These are phyloP conservation scores for Copromyces sp. DNA, from an alignment of 495 filamentous ascomycete genomes.

Conservation along the genomic window DNA sequence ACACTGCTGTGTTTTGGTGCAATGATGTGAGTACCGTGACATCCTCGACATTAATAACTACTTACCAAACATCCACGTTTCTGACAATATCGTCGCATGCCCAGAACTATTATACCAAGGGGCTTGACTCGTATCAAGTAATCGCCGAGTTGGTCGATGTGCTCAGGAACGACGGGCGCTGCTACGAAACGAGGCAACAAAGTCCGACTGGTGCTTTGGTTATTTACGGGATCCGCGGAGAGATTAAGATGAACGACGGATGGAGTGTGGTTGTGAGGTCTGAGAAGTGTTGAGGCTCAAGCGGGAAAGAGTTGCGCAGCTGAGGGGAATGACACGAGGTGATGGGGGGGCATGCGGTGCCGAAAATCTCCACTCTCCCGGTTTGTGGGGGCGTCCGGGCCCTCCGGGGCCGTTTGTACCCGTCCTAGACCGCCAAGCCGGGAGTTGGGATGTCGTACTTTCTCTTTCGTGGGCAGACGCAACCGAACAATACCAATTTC, in stretches of 20 bases:
- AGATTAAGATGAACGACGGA: background rate
- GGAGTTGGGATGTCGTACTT: background rate
- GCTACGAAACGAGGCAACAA: background rate
- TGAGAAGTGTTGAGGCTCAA: background rate
- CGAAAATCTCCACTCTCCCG: background rate
- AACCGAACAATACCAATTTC: background rate
- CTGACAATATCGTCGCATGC: background rate
- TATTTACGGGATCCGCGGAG: background rate
- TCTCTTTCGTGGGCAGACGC: background rate
- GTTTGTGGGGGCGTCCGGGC: background rate
- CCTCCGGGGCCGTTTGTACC: background rate
- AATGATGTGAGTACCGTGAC: background rate
- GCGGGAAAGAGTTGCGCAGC: background rate
- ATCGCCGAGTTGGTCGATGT: background rate
- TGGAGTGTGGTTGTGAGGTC: background rate
- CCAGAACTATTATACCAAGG: background rate
- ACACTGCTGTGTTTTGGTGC: background rate
- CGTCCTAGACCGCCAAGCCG: background rate
- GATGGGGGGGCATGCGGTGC: background rate
- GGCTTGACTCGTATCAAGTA: background rate
- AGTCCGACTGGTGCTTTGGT: background rate
- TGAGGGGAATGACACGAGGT: background rate
- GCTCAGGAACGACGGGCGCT: background rate
- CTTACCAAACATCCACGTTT: too few species aligned
- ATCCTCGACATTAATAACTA: background rate